Percentiles rank a stretch among this genome's conserved stretches.
These are phyloP conservation scores for Trichoderma hamatum DNA, from an alignment of 2,329 filamentous ascomycete genomes.

Conservation along the genomic window DNA sequence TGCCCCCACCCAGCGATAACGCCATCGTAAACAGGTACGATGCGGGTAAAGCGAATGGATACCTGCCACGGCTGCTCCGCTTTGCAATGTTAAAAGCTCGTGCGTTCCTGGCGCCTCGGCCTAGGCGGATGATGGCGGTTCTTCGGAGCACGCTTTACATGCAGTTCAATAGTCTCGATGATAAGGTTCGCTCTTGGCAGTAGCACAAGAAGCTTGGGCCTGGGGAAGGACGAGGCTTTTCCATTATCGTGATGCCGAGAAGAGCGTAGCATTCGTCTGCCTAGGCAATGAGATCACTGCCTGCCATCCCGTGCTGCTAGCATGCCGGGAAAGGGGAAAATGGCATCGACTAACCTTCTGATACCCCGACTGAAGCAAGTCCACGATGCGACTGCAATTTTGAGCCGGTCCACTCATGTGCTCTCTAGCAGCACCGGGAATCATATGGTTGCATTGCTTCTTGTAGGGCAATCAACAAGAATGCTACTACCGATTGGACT, in stretches of 20 bases:
- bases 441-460: not conserved
- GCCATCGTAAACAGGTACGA: slow-evolving; percentile 8
- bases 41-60: slow-evolving; percentile 2
- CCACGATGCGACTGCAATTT: not conserved
- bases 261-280: not conserved
- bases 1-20: slow-evolving; percentile 20
- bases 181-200: not conserved
- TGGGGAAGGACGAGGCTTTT: not conserved
- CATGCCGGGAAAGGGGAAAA: slow-evolving; percentile 6
- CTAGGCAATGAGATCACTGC: slow-evolving; percentile 9
- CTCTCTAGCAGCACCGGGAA: not conserved
- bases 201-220: slow-evolving; percentile 7
- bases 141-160: not conserved
- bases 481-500: not conserved
- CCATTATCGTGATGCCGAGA: not conserved
- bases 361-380: not conserved
- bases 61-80: not conserved
- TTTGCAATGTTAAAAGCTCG: not conserved
- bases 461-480: not conserved
- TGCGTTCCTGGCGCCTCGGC: slow-evolving; percentile 5
- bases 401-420: not conserved
- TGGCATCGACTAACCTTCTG: not conserved
- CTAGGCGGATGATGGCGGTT: not conserved
- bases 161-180: not conserved
- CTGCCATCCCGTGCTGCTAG: slow-evolving; percentile 9